Percentiles rank a stretch among this genome's conserved stretches.
Conservation (phyloP, 495 filamentous ascomycete genomes). For the Daldinia decipiens region DNA sequence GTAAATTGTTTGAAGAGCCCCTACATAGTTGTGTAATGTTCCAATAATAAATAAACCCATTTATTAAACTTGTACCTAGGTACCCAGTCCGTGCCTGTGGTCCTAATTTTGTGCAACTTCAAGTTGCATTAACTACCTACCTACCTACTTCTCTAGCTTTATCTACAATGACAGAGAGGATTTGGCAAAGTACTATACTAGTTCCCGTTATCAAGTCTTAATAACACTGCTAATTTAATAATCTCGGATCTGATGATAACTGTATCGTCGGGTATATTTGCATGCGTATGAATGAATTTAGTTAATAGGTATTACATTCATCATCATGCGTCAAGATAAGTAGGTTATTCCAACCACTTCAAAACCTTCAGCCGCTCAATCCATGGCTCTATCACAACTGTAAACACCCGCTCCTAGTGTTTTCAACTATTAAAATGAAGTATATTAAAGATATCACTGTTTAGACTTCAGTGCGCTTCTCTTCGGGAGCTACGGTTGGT, state of each 20-base stretch:
- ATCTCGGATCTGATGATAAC: not conserved
- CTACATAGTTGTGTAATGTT: too few relatives aligned
- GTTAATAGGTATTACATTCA: constrained; percentile 6
- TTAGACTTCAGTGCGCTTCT: constrained; percentile 37
- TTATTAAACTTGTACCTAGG: too few relatives aligned
- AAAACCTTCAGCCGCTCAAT: not conserved
- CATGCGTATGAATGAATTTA: constrained; percentile 8
- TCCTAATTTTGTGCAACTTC: too few relatives aligned
- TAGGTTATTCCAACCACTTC: constrained; percentile 5
- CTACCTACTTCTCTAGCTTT: too few relatives aligned
- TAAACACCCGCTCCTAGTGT: constrained; percentile 3
- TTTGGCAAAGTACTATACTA: too few relatives aligned
- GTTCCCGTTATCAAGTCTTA: too few relatives aligned
- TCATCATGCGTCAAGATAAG: constrained; percentile 12
- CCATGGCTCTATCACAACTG: constrained; percentile 12
- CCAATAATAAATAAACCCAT: too few relatives aligned
- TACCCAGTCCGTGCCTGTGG: too few relatives aligned
- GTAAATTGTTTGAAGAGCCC: too few relatives aligned
- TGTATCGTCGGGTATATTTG: constrained; percentile 13
- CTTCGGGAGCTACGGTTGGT: constrained; percentile 16
- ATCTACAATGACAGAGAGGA: too few relatives aligned
- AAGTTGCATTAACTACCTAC: too few relatives aligned
- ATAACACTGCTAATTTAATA: not conserved
- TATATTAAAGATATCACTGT: not conserved
- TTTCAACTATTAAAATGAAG: not conserved